Percentiles rank a stretch among this genome's conserved stretches.
Conservation (phyloP, 116 monocot genomes). For the Phalaenopsis hybrid region DNA sequence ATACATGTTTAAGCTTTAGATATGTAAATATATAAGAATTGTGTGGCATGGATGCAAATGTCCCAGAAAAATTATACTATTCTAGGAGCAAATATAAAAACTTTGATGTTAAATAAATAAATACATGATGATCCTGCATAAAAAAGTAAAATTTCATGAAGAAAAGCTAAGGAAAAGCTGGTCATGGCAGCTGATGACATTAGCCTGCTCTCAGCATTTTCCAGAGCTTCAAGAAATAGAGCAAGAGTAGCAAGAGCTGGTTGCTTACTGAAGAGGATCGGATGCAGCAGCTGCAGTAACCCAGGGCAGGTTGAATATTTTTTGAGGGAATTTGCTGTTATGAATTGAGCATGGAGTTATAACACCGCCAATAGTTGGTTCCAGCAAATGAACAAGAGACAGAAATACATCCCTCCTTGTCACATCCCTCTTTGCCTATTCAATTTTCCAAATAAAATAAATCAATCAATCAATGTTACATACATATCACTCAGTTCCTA, state of each 20-base stretch:
- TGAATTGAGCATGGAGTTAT: not conserved
- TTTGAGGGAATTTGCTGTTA: conserved; percentile 3
- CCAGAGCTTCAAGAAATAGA: not conserved
- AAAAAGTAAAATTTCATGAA: not conserved
- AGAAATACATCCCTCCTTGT: conserved; percentile 11
- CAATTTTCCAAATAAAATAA: not conserved
- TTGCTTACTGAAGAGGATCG: conserved; percentile 14
- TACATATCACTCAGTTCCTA: no score
- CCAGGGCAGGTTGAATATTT: not conserved
- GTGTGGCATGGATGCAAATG: no score
- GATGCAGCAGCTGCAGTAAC: conserved; percentile 10
- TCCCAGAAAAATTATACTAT: no score
- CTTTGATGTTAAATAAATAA: no score
- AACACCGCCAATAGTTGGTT: not conserved
- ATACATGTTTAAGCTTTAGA: no score
- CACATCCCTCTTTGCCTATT: conserved; percentile 35
- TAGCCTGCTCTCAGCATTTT: conserved; percentile 21
- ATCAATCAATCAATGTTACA: no score
- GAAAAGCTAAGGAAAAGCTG: conserved; percentile 12
- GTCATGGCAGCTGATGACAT: conserved; percentile 20
- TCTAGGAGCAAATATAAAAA: no score
- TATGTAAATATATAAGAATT: no score
- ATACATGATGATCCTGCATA: no score
- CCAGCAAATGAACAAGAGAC: conserved; percentile 22
- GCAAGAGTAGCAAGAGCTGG: not conserved